Conservation (phyloP, 2,329 filamentous ascomycete genomes). For the Microsporum audouinii region DNA sequence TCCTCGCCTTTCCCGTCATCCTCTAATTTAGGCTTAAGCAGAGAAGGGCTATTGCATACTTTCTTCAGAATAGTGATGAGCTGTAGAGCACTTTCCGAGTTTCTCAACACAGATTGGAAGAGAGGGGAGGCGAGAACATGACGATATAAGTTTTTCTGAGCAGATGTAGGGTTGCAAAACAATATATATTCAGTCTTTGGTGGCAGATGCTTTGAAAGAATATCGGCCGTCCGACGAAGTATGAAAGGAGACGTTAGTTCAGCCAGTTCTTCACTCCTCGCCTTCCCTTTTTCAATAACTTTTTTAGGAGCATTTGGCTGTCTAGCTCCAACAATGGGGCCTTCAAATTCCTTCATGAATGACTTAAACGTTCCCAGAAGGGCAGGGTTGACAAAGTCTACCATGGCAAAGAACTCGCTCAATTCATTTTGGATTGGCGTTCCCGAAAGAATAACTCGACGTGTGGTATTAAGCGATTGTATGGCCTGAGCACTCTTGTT, state of each 20-base stretch:
- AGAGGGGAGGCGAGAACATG: constrained; percentile 53
- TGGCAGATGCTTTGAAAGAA: constrained; percentile 54
- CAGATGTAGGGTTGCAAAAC: constrained; percentile 51
- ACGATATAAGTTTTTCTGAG: constrained; percentile 51
- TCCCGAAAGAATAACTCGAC: constrained; percentile 53
- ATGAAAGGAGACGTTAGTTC: constrained; percentile 53
- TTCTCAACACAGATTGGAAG: constrained; percentile 52
- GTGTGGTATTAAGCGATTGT: constrained; percentile 49
- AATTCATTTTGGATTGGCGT: constrained; percentile 60
- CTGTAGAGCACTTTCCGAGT: constrained; percentile 51
- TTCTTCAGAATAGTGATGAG: constrained; percentile 64
- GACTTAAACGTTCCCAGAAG: constrained; percentile 50
- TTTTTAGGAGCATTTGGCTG: constrained; percentile 52
- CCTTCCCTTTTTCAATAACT: constrained; percentile 54
- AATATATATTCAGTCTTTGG: constrained; percentile 58
- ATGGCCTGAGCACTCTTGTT: constrained; percentile 58
- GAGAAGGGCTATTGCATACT: constrained; percentile 58
- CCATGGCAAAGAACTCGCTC: constrained; percentile 55
- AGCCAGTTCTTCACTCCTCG: constrained; percentile 49
- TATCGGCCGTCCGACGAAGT: constrained; percentile 53
- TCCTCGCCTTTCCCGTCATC: constrained; percentile 41
- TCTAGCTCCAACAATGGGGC: constrained; percentile 51
- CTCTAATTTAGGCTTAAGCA: constrained; percentile 44
- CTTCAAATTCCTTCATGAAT: constrained; percentile 55
- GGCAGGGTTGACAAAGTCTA: constrained; percentile 58